Evolutionary conservation across 2,329 filamentous ascomycete species (phyloP), one percentile per base, ranked within the genome.

Genomic region (Coniella vitis): DNA sequence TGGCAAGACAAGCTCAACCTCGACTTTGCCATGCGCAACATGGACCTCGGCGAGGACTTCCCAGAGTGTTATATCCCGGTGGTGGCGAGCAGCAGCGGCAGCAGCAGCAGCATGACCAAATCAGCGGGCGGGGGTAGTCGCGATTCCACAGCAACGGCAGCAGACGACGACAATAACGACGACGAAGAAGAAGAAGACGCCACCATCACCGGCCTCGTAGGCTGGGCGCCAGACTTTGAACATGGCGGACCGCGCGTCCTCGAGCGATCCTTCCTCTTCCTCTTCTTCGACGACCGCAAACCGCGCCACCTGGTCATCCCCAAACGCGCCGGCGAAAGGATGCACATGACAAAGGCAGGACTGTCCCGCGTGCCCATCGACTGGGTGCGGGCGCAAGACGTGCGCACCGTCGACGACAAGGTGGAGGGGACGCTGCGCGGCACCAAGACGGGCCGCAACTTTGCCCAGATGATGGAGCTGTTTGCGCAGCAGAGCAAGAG

Each of bases 251-350:
- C 45, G 2, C 34, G 16, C 17, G 41, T 19, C 2, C 19, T 3
- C 7, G 31, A 52, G 10, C 45, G 49, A 13, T 22, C 34, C 1
- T 45, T 52, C 31, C 45, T 47, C 2, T 38, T 52, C n/a, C 37
- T 52, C 9, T 45, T 40, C 17, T 48, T 52, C 8, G 49, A 52
- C 7, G 49, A 52, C 32, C 17, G 17, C 12, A 42, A 21, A 14
- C 40, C 41, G 2, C 40, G 40, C 7, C 19, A 42, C 14, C 29
- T 48, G 12, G n/a, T 13, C 13, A 44, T 52, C 16, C 31, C 40
- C 29, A 20, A n/a, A 4, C 16, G 10, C 8, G 31, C 45, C 4
- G 35, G 36, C 2, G 10, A 16, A 40, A 38, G 22, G 40, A 45
- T 45, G 39, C 14, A 21, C 14, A 48, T 52, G 45, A 20, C 14